Conservation (phyloP, 257 asterid species). For the Lavandula angustifolia region DNA sequence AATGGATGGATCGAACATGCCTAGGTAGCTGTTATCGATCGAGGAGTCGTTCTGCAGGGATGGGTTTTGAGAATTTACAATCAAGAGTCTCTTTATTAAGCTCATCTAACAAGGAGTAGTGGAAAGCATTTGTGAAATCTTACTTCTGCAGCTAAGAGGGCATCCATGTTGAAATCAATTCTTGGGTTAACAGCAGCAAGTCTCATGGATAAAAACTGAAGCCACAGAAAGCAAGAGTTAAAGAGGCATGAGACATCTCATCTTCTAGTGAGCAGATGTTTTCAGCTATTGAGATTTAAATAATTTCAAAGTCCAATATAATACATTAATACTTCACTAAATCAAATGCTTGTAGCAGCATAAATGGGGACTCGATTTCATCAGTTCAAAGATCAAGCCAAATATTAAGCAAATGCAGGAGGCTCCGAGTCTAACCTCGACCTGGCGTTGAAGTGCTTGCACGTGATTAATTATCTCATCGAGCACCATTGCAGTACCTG, state of each 20-base stretch:
- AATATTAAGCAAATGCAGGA: constrained; percentile 6
- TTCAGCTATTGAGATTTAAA: too few species aligned
- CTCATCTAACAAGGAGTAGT: too few species aligned
- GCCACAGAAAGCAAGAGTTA: constrained; percentile 28
- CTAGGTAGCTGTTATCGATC: constrained; percentile 47
- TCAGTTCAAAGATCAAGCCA: constrained; percentile 1
- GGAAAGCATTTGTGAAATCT: constrained; percentile 30
- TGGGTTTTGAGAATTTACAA: constrained; percentile 3
- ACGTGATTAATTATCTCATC: constrained; percentile 97
- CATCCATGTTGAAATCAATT: constrained; percentile 70
- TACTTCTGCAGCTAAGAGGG: constrained; percentile 70
- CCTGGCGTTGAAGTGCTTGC: constrained; percentile 90
- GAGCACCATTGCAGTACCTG: constrained; percentile 94
- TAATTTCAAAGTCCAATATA: too few species aligned
- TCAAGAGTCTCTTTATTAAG: background rate
- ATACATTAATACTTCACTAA: background rate
- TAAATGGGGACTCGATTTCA: background rate
- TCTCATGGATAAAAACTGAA: constrained; percentile 87
- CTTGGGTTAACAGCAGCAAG: constrained; percentile 87
- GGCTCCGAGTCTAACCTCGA: constrained; percentile 71
- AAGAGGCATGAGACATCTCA: constrained; percentile 2
- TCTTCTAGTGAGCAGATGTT: background rate
- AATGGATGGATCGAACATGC: constrained; percentile 55
- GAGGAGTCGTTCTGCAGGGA: constrained; percentile 52
- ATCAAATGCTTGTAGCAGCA: background rate